Evolutionary conservation across 768 basidiomycete genomes (phyloP).

Genomic region (Pleurotus ostreatus): DNA sequence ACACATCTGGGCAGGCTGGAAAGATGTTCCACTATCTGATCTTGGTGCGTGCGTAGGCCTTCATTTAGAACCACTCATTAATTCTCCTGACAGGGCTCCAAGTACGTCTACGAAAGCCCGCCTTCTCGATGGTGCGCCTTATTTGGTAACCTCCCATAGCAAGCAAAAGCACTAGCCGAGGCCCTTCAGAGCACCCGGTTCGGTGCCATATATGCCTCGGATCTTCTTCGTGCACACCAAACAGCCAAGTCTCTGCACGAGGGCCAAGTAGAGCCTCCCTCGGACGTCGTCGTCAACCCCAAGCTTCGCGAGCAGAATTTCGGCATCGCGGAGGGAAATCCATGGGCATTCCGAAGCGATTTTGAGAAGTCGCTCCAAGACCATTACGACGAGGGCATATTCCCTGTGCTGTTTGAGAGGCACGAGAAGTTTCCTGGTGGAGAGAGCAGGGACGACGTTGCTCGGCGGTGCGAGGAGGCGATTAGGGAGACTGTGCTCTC

Average conservation of each 20-base stretch:
- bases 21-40: slow-evolving; percentile 68
- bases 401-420: slow-evolving; percentile 45
- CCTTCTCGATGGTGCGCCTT: slow-evolving; percentile 12
- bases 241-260: slow-evolving; percentile 56
- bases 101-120: slow-evolving; percentile 12
- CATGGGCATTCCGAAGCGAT: slow-evolving; percentile 34
- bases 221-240: slow-evolving; percentile 58
- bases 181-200: slow-evolving; percentile 46
- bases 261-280: slow-evolving; percentile 48
- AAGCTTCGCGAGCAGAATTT: slow-evolving; percentile 69
- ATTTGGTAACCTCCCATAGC: slow-evolving; percentile 26
- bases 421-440: slow-evolving; percentile 60
- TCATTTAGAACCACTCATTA: slow-evolving; percentile 1
- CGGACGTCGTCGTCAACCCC: slow-evolving; percentile 47
- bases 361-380: slow-evolving; percentile 35
- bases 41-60: slow-evolving; percentile 44
- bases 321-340: slow-evolving; percentile 65
- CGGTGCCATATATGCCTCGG: slow-evolving; percentile 61
- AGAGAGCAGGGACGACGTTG: slow-evolving; percentile 65
- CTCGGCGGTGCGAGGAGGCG: slow-evolving; percentile 45
- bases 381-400: slow-evolving; percentile 46
- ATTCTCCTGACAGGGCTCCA: slow-evolving; percentile 8
- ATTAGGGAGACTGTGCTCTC: slow-evolving; percentile 54
- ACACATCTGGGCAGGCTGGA: slow-evolving; percentile 71
- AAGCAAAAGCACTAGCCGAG: slow-evolving; percentile 59